Evolutionary conservation across 169 alveolate species (phyloP).

Genomic region (Plasmodium sp.): DNA sequence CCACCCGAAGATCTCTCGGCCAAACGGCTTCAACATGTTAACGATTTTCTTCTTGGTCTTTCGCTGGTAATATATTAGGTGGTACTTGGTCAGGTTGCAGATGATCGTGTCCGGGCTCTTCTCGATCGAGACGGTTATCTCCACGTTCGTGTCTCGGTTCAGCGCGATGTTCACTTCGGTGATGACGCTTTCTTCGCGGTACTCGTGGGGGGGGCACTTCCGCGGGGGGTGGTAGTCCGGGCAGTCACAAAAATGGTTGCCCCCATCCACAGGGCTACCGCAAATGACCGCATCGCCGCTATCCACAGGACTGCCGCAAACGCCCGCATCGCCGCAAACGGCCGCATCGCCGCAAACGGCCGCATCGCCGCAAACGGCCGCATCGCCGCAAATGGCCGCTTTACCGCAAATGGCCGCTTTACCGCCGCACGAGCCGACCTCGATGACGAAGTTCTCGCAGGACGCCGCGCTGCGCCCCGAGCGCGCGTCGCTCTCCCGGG

Average conservation of each 20-base stretch:
- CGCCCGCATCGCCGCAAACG: too few relatives aligned
- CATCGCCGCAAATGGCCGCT: too few relatives aligned
- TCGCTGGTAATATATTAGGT: conserved; percentile 37
- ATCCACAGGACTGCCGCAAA: too few relatives aligned
- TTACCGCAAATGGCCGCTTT: too few relatives aligned
- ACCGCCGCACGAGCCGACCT: neutral
- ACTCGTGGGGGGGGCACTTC: neutral
- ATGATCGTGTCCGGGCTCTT: conserved; percentile 56
- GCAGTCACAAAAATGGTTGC: too few relatives aligned
- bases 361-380: too few relatives aligned
- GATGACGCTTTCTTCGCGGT: conserved; percentile 40
- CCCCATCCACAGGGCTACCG: too few relatives aligned
- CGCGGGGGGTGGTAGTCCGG: neutral
- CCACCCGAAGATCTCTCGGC: conserved; percentile 64
- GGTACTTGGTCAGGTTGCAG: conserved; percentile 34
- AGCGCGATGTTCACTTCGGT: conserved; percentile 37
- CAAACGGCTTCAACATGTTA: conserved; percentile 31
- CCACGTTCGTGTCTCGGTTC: conserved; percentile 38
- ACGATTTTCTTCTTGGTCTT: conserved; percentile 54
- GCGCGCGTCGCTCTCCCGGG: neutral
- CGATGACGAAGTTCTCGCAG: conserved; percentile 12
- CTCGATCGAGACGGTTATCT: conserved; percentile 39
- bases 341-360: too few relatives aligned
- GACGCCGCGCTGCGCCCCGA: conserved; percentile 1
- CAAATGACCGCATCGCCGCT: too few relatives aligned